These are phyloP conservation scores for Asterophora lycoperdoides DNA, from an alignment of 768 basidiomycete genomes.

Conservation along the genomic window DNA sequence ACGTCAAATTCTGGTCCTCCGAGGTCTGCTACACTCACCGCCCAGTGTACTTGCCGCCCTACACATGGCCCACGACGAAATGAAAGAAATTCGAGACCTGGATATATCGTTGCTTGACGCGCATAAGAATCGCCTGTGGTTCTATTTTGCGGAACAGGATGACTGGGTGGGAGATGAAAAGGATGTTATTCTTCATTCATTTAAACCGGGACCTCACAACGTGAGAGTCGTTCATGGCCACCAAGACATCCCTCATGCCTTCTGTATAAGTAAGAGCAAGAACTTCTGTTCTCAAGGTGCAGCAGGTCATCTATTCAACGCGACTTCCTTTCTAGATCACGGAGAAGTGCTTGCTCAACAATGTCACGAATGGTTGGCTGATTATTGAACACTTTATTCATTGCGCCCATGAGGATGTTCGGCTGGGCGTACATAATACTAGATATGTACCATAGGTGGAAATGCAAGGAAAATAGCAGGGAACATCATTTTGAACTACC, in stretches of 20 bases:
- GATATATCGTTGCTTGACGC: constrained; percentile 43
- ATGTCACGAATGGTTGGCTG: constrained; percentile 26
- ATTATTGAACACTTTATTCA: not conserved
- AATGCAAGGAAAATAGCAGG: too few relatives aligned
- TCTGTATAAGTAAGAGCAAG: constrained; percentile 59
- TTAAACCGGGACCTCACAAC: constrained; percentile 31
- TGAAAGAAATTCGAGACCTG: constrained; percentile 51
- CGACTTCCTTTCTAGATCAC: constrained; percentile 39
- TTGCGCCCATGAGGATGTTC: too few relatives aligned
- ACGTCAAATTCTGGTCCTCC: constrained; percentile 42
- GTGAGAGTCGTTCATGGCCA: constrained; percentile 40
- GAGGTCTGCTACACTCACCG: constrained; percentile 48
- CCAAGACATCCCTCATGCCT: constrained; percentile 60
- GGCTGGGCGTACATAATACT: too few relatives aligned
- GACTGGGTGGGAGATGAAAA: constrained; percentile 67
- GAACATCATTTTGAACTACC: too few relatives aligned
- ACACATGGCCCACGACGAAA: constrained; percentile 65
- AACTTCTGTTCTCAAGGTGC: not conserved
- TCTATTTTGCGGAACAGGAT: constrained; percentile 62
- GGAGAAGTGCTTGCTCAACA: constrained; percentile 44
- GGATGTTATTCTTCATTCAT: constrained; percentile 35
- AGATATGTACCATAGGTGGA: too few relatives aligned
- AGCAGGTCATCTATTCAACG: constrained; percentile 1
- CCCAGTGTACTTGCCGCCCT: constrained; percentile 48
- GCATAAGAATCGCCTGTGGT: constrained; percentile 34